Conservation (phyloP, 2,329 filamentous ascomycete species). For the Metarhizium guizhouense region DNA sequence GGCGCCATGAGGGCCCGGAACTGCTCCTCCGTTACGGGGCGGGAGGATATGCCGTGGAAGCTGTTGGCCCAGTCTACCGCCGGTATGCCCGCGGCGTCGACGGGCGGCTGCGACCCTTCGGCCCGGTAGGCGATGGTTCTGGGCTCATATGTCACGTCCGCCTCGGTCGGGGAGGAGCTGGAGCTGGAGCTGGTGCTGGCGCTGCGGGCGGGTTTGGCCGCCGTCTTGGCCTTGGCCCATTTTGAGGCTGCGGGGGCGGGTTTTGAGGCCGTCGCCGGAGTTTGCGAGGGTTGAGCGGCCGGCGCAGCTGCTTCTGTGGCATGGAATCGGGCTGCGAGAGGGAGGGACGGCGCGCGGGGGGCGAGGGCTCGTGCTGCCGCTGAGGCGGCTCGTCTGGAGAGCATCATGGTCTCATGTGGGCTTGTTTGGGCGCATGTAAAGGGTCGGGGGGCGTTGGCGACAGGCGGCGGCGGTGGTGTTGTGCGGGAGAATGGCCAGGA, state of each 20-base stretch:
- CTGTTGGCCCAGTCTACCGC: slow-evolving; percentile 71
- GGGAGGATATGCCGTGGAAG: slow-evolving; percentile 67
- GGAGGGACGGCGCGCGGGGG: slow-evolving; percentile 10
- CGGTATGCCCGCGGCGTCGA: slow-evolving; percentile 6
- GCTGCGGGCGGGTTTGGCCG: background rate
- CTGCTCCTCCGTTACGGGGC: slow-evolving; percentile 62
- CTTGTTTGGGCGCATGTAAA: background rate
- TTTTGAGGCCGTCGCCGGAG: background rate
- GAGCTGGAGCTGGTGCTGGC: background rate
- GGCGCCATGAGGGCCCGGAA: slow-evolving; percentile 59
- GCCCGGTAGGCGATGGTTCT: slow-evolving; percentile 9
- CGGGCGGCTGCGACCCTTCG: slow-evolving; percentile 2
- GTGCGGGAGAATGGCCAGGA: background rate
- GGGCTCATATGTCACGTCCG: slow-evolving; percentile 9
- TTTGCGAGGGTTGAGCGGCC: background rate
- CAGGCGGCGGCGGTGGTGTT: background rate
- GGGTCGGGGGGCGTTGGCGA: background rate
- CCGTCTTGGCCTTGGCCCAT: background rate
- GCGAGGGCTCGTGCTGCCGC: slow-evolving; percentile 12
- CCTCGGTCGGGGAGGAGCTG: background rate
- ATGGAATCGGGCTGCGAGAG: slow-evolving; percentile 12
- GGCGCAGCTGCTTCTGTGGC: slow-evolving; percentile 13
- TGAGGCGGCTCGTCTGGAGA: slow-evolving; percentile 14
- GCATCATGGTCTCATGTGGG: slow-evolving; percentile 15
- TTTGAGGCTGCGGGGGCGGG: background rate